Conservation (phyloP, 73 alveolate species). For the Paramecium octaurelia region DNA sequence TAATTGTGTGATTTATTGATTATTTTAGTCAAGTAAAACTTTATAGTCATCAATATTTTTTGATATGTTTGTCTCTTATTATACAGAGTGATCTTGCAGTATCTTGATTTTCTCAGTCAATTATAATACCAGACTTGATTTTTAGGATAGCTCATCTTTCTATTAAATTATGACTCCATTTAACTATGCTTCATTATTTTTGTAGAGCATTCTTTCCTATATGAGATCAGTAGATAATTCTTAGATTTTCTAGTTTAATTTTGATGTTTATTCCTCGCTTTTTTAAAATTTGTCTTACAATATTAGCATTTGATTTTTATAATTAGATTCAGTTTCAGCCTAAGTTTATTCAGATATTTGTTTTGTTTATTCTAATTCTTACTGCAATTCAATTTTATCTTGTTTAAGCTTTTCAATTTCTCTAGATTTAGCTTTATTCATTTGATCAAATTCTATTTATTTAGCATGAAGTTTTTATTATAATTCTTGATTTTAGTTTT, state of each 20-base stretch:
- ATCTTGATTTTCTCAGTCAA: not conserved
- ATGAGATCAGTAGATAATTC: not conserved
- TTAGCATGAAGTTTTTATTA: not conserved
- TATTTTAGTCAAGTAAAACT: not conserved
- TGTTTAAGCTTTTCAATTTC: not conserved
- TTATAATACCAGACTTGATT: not conserved
- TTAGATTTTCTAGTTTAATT: not conserved
- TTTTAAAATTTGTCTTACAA: not conserved
- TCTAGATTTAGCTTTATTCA: not conserved
- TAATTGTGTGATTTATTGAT: not conserved
- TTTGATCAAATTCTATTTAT: not conserved
- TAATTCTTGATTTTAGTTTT: not conserved
- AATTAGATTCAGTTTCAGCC: not conserved
- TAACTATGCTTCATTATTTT: not conserved
- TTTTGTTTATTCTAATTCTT: not conserved
- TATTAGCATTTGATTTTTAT: not conserved
- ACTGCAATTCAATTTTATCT: not conserved
- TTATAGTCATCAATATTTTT: conserved; percentile 19
- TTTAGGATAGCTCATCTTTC: not conserved
- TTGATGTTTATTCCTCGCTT: not conserved
- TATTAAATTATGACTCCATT: not conserved
- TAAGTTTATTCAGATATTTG: not conserved
- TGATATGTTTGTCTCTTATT: not conserved
- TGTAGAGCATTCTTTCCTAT: not conserved
- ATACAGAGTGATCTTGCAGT: not conserved